Evolutionary conservation across 805 yeast genomes (phyloP).

Genomic region (Saccharomycopsis malanga): DNA sequence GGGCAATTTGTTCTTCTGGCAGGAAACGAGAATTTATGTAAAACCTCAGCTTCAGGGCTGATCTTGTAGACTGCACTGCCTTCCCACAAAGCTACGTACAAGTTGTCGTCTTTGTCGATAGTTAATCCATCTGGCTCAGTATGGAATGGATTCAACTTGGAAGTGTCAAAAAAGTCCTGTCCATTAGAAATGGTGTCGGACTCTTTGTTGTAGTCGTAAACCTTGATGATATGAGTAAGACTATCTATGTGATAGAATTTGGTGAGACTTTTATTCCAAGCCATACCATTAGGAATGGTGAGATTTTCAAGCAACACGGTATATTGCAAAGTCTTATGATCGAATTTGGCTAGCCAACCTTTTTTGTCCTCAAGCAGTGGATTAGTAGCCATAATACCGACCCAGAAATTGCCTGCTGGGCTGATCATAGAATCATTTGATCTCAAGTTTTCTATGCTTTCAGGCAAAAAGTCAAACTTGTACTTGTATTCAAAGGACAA

Average conservation of each 20-base stretch:
- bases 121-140: conserved; percentile 82
- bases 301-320: conserved; percentile 34
- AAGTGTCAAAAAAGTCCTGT: conserved; percentile 34
- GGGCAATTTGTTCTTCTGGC: conserved; percentile 57
- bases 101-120: conserved; percentile 43
- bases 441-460: conserved; percentile 34
- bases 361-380: conserved; percentile 33
- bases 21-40: conserved; percentile 51
- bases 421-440: conserved; percentile 84
- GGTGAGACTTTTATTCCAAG: conserved; percentile 40
- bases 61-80: conserved; percentile 50
- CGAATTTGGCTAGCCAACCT: conserved; percentile 50
- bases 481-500: conserved; percentile 32
- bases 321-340: conserved; percentile 28
- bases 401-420: conserved; percentile 68
- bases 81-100: conserved; percentile 66
- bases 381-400: conserved; percentile 67
- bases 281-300: conserved; percentile 67
- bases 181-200: conserved; percentile 34
- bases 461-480: conserved; percentile 34
- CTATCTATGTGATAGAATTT: conserved; percentile 50
- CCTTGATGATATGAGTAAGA: conserved; percentile 38
- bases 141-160: conserved; percentile 24
- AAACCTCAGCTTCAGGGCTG: conserved; percentile 38
- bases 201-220: conserved; percentile 36